Base-by-base conservation (phyloP, 163 green algal species). In the Volvox carteri region DNA sequence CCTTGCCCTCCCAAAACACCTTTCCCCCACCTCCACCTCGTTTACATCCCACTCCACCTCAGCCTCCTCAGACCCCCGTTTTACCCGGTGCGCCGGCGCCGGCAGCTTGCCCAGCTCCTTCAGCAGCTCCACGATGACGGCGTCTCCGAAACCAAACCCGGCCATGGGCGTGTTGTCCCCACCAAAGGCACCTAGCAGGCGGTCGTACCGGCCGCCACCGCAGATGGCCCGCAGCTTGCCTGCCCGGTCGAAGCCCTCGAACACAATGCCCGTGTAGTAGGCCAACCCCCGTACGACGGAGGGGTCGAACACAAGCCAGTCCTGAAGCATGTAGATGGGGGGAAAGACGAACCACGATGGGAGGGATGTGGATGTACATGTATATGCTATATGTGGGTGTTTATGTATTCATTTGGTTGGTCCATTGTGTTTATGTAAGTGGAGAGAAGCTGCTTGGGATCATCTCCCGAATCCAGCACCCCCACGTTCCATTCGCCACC, bases 251-350 rank as follows among this genome's bases (percentile, higher is more conserved):
- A 98, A 98, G 14, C 94, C 98, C 94, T 99, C 98, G 95, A 99
- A 99, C 50, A 99, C 98, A 7, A 96, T 94, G 95, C 96, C 97
- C 86, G 98, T 99, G 95, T 99, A 99, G 94, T 99, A 99, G 2
- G 98, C 97, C 60, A 99, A 95, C 21, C 98, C 98, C 30, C 97
- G 92, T 50, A 99, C 97, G 16, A 99, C 96, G 65, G 91, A 97
- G 21, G 97, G 93, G 86, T 99, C 98, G 94, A 99, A 98, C 41
- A 96, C 91, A 28, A 99, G 94, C 96, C 97, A 99, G 84, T 99
- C 96, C 3, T 83, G 85, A 37, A 12, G 58, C 23, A 39, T 37
- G 37, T 7, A 39, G 68, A 30, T 42, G 62, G 62, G 19, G n/a
- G n/a, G 6, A 74, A 44, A 16, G 44, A 46, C n/a, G n/a, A n/a